Evolutionary conservation across 768 basidiomycete genomes (phyloP).

Genomic region (Termitomyces sp.): DNA sequence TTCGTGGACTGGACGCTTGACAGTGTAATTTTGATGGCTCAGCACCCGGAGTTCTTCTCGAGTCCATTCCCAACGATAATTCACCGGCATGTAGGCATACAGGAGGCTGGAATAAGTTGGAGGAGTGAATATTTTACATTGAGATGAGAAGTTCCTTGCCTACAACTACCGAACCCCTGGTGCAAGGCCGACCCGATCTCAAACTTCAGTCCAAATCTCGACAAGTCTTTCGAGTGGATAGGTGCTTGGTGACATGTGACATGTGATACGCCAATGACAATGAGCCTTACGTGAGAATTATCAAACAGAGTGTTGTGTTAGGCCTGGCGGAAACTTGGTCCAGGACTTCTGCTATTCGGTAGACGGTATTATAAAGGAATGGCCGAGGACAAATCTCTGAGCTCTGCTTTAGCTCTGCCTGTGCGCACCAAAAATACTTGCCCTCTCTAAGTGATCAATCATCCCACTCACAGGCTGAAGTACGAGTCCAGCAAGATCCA

Average conservation of each 20-base stretch:
- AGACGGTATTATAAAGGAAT: not conserved
- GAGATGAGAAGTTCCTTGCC: not conserved
- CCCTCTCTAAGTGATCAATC: not conserved
- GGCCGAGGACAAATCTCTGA: not conserved
- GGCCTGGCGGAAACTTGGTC: too few species aligned
- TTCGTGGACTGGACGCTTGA: not conserved
- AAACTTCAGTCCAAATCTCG: not conserved
- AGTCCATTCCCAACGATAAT: constrained; percentile 14
- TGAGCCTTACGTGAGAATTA: not conserved
- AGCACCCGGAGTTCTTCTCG: constrained; percentile 5
- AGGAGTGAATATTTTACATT: not conserved
- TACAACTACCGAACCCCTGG: not conserved
- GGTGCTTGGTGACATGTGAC: not conserved
- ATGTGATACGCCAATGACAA: not conserved
- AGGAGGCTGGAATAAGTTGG: not conserved
- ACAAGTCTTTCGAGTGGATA: not conserved
- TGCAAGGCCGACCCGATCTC: not conserved
- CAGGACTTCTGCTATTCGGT: not conserved
- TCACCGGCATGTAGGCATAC: constrained; percentile 13
- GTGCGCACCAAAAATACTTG: not conserved
- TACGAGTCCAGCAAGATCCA: not conserved
- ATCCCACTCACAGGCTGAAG: not conserved
- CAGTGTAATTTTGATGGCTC: not conserved
- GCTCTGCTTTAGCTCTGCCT: not conserved
- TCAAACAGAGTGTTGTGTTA: not conserved